Base-by-base conservation (phyloP, 75 land plant species). In the Sequoia sempervirens region DNA sequence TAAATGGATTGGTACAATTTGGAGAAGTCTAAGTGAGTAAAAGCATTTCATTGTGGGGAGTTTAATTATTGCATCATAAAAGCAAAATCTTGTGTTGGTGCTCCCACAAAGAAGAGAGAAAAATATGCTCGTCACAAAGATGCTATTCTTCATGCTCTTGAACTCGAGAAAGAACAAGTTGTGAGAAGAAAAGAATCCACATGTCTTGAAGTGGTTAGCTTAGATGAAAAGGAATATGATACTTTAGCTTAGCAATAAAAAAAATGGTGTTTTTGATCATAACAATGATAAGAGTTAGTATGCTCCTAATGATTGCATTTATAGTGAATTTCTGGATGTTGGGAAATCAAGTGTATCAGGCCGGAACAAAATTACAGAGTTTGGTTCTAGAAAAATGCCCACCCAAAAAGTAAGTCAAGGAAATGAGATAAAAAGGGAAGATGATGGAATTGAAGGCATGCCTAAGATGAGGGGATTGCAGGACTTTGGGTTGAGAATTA, bases 1-100 rank as follows among this genome's bases (percentile, higher is more conserved):
- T n/a, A n/a, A n/a, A n/a, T n/a, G 87, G 98, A 96, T 83, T 96
- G 98, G 98, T 96, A 96, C 88, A 96, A 96, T 81, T 78, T 96
- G 26, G 96, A 96, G 90, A 96, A 96, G 70, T 96, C 98, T 0
- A 96, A 93, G 87, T 89, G 98, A 50, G 96, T 96, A 32, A 94
- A 94, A 84, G 89, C 98, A 74, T 96, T 96, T 85, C 90, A 96
- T 75, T 94, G 98, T 89, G 96, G 96, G 75, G 96, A 94, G 56
- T 96, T 96, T 86, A 93, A 96, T 89, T 92, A 94, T 53, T 94
- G 94, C 61, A 96, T 96, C 47, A 89, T 88, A 84, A 90, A 89
- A 84, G 98, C 98, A 56, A 92, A 91, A 81, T 85, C 94, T 82
- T 86, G 91, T 0, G 88, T 85, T 53, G 96, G 95, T 3, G 76